These are phyloP conservation scores for Ophiostoma novo-ulmi DNA, from an alignment of 2,329 filamentous ascomycete species.

Conservation along the genomic window DNA sequence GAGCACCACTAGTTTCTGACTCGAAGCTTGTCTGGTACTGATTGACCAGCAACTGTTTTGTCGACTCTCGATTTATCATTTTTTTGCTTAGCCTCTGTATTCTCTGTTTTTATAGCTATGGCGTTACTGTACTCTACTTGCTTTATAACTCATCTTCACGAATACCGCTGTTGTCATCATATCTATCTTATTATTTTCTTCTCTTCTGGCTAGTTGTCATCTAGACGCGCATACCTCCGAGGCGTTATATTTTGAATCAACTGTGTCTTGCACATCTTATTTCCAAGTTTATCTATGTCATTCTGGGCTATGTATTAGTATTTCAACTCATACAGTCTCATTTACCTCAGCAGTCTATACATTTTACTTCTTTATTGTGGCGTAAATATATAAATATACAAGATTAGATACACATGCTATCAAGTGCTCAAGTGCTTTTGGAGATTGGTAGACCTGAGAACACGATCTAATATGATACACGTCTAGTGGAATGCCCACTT, in stretches of 20 bases:
- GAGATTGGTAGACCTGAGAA: not conserved
- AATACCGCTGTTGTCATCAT: not conserved
- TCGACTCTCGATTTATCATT: not conserved
- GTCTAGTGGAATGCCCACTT: slow-evolving; percentile 25
- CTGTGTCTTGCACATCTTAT: no score
- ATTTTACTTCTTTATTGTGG: slow-evolving; percentile 15
- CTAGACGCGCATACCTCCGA: no score
- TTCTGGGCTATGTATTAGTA: no score
- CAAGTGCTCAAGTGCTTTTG: not conserved
- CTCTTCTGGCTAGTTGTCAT: no score
- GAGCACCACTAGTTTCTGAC: slow-evolving; percentile 52
- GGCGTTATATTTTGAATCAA: no score
- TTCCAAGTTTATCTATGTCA: not conserved
- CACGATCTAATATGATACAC: not conserved
- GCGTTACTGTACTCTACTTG: slow-evolving; percentile 7
- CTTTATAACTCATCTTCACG: not conserved
- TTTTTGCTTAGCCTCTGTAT: not conserved
- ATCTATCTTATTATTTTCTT: not conserved
- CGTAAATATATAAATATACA: slow-evolving; percentile 3
- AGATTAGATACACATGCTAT: not conserved
- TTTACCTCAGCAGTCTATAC: not conserved
- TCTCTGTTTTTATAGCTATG: not conserved
- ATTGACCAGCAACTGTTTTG: not conserved
- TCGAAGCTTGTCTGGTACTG: not conserved
- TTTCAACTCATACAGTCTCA: no score